Percentiles rank a stretch among this genome's conserved stretches.
Evolutionary conservation across 352 stramenopile species (phyloP).

Genomic region (Globisporangium parvum): DNA sequence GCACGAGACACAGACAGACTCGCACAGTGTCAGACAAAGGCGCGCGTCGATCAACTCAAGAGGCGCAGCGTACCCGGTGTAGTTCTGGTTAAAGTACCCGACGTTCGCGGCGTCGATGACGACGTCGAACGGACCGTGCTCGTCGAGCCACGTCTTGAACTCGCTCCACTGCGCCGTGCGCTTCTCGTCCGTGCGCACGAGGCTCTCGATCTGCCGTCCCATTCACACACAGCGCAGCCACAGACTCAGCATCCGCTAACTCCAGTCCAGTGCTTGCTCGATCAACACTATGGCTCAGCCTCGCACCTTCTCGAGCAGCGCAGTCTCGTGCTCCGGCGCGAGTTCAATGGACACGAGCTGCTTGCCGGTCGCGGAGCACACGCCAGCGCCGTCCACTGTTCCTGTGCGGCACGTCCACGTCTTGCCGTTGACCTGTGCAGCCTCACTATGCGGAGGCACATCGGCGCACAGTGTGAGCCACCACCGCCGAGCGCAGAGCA

Average conservation of each 20-base stretch:
- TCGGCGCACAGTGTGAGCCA: constrained; percentile 1
- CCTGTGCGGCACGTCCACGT: constrained; percentile 55
- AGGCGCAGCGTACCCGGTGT: constrained; percentile 54
- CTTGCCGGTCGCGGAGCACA: constrained; percentile 56
- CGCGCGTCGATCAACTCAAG: constrained; percentile 5
- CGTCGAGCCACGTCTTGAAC: constrained; percentile 78
- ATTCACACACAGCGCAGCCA: background rate
- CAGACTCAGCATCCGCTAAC: no score
- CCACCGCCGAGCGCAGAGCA: no score
- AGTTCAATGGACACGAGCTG: constrained; percentile 70
- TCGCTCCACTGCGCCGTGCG: constrained; percentile 67
- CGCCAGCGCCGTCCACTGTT: constrained; percentile 39
- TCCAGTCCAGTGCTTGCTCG: no score
- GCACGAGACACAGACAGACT: constrained; percentile 5
- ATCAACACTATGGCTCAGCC: no score
- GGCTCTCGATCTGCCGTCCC: constrained; percentile 50
- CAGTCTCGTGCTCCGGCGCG: constrained; percentile 24
- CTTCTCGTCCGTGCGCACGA: constrained; percentile 72
- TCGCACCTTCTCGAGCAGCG: constrained; percentile 61
- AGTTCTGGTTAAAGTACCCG: constrained; percentile 97
- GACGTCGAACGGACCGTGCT: constrained; percentile 84
- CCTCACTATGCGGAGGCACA: constrained; percentile 33
- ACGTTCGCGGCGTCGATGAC: constrained; percentile 98
- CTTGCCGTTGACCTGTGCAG: constrained; percentile 41
- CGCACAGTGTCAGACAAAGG: background rate